Evolutionary conservation across 768 basidiomycete genomes (phyloP).

Genomic region (Termitomyces titanicus): DNA sequence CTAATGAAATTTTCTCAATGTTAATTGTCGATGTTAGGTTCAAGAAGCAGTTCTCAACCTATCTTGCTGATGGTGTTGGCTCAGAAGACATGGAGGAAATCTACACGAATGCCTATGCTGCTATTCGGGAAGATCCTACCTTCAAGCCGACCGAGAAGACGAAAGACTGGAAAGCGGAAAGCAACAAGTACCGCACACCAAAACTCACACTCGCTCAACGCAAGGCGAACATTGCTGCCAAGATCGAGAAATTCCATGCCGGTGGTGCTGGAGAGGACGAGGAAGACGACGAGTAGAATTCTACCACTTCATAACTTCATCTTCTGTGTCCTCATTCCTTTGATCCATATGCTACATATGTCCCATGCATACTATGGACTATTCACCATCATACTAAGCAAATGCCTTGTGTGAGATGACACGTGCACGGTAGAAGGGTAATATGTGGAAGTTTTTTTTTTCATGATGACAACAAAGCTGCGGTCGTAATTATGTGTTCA

Average conservation of each 20-base stretch:
- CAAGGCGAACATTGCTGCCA: conserved; percentile 74
- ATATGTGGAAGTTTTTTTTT: background rate
- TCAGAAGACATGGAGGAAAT: conserved; percentile 98
- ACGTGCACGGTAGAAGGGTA: conserved; percentile 3
- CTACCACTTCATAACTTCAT: background rate
- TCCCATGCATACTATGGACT: conserved; percentile 1
- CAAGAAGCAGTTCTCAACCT: conserved; percentile 95
- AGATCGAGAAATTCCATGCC: conserved; percentile 88
- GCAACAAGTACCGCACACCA: conserved; percentile 59
- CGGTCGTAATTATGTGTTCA: conserved; percentile 40
- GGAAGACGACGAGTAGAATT: conserved; percentile 63
- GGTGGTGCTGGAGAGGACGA: conserved; percentile 53
- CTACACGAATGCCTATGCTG: conserved; percentile 87
- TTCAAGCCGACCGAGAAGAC: conserved; percentile 90
- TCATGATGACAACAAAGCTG: conserved; percentile 19
- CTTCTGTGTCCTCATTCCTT: background rate
- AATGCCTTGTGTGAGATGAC: too few relatives aligned
- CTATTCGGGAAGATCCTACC: conserved; percentile 91
- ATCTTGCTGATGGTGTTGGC: conserved; percentile 92
- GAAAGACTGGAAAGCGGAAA: conserved; percentile 89
- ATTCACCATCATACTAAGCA: too few relatives aligned
- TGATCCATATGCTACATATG: conserved; percentile 3
- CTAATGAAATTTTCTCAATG: background rate
- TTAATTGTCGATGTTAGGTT: conserved; percentile 46
- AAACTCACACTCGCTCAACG: conserved; percentile 79